Evolutionary conservation across 2,329 filamentous ascomycete genomes (phyloP).

Genomic region (Lithohypha guttulata): DNA sequence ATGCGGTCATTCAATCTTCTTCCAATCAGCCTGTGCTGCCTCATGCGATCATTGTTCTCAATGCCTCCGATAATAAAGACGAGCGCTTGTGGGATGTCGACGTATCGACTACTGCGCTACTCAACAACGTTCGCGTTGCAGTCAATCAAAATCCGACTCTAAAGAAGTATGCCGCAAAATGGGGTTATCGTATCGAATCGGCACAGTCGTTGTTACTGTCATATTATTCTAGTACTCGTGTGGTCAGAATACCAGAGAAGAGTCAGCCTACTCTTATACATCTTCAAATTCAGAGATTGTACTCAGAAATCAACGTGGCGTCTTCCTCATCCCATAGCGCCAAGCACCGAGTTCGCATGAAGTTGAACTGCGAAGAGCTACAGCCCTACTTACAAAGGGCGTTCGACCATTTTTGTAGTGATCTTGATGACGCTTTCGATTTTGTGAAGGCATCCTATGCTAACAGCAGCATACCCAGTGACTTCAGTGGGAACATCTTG

Average conservation of each 20-base stretch:
- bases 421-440: constrained; percentile 39
- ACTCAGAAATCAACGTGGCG: constrained; percentile 28
- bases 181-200: constrained; percentile 34
- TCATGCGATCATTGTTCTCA: constrained; percentile 45
- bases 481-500: constrained; percentile 42
- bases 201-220: constrained; percentile 38
- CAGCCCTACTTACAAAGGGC: constrained; percentile 39
- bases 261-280: constrained; percentile 40
- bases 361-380: constrained; percentile 37
- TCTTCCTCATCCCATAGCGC: constrained; percentile 32
- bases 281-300: constrained; percentile 38
- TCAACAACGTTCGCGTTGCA: constrained; percentile 28
- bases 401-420: constrained; percentile 40
- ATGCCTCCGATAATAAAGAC: constrained; percentile 33
- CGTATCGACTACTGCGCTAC: constrained; percentile 30
- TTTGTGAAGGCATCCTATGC: constrained; percentile 39
- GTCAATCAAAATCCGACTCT: constrained; percentile 24
- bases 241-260: constrained; percentile 39
- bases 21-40: constrained; percentile 46
- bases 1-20: constrained; percentile 41
- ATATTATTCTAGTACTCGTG: constrained; percentile 41
- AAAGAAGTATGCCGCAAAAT: constrained; percentile 29
- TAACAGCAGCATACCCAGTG: constrained; percentile 37
- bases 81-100: constrained; percentile 36
- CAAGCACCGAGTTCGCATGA: constrained; percentile 38